These are phyloP conservation scores for Stygiomarasmius scandens DNA, from an alignment of 1,284 basidiomycete genomes.

Conservation along the genomic window DNA sequence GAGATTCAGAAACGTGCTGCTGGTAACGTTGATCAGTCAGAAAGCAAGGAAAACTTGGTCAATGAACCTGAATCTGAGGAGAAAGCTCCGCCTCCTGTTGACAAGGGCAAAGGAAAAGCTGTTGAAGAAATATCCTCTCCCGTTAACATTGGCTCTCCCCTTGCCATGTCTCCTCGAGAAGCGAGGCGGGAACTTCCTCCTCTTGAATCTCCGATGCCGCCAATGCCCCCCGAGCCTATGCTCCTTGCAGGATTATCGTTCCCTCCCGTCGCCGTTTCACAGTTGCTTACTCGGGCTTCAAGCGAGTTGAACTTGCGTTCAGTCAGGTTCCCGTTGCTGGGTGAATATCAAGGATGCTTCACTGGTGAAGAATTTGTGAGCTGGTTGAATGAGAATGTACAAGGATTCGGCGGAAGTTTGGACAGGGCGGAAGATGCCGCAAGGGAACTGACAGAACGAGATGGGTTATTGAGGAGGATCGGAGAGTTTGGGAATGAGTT, in stretches of 20 bases:
- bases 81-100: constrained; percentile 51
- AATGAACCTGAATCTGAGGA: constrained; percentile 30
- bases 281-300: constrained; percentile 66
- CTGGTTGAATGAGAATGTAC: constrained; percentile 31
- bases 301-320: constrained; percentile 64
- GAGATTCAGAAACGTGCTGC: constrained; percentile 66
- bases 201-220: constrained; percentile 42
- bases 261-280: constrained; percentile 63
- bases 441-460: constrained; percentile 72
- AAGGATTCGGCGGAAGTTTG: constrained; percentile 32
- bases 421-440: constrained; percentile 83
- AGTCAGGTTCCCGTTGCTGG: constrained; percentile 80
- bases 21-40: constrained; percentile 20
- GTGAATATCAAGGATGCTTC: constrained; percentile 82
- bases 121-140: constrained; percentile 42
- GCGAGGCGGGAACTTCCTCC: constrained; percentile 43
- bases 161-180: constrained; percentile 52
- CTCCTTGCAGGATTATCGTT: constrained; percentile 76
- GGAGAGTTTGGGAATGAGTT: constrained; percentile 83
- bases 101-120: constrained; percentile 81
- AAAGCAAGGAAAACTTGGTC: neutral
- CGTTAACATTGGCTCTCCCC: constrained; percentile 58
- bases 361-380: constrained; percentile 31
- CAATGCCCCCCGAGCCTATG: constrained; percentile 53
- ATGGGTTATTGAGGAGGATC: constrained; percentile 73